phyloP scores from a whole-genome alignment of 2,329 filamentous ascomycete genomes.

The Aureobasidium lini region DNA sequence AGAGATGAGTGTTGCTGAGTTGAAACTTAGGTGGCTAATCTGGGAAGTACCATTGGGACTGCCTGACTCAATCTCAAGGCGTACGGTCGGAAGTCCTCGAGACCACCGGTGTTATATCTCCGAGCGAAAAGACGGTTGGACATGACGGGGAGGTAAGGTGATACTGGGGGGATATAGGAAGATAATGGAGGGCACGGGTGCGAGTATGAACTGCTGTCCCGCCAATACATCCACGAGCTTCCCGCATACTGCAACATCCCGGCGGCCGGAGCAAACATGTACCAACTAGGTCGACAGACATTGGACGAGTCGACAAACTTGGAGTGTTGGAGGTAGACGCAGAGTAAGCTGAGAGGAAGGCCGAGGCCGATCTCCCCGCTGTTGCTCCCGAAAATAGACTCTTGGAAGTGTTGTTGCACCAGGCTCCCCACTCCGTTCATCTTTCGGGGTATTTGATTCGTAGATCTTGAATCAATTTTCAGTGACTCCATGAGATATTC shows the following conservation, averaged over 20 bases:
- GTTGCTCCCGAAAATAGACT: slow-evolving; percentile 5
- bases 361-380: slow-evolving; percentile 5
- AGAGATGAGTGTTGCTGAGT: not conserved
- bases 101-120: not conserved
- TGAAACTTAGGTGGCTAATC: not conserved
- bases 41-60: not conserved
- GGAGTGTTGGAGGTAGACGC: slow-evolving; percentile 1
- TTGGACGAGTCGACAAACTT: not conserved
- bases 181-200: slow-evolving; percentile 3
- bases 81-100: not conserved
- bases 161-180: not conserved
- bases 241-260: slow-evolving; percentile 1
- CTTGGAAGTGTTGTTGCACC: not conserved
- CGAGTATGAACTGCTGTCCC: slow-evolving; percentile 1
- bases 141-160: not conserved
- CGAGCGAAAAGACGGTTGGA: not conserved
- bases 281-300: slow-evolving; percentile 7
- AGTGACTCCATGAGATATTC: not conserved
- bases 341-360: slow-evolving; percentile 8
- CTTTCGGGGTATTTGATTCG: not conserved
- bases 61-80: not conserved
- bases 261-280: slow-evolving; percentile 9
- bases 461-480: not conserved
- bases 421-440: not conserved
- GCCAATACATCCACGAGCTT: slow-evolving; percentile 8